Evolutionary conservation across 148 eudicot species (phyloP), one percentile per base, ranked within the genome.

Genomic region (Salicornia ramosissima): DNA sequence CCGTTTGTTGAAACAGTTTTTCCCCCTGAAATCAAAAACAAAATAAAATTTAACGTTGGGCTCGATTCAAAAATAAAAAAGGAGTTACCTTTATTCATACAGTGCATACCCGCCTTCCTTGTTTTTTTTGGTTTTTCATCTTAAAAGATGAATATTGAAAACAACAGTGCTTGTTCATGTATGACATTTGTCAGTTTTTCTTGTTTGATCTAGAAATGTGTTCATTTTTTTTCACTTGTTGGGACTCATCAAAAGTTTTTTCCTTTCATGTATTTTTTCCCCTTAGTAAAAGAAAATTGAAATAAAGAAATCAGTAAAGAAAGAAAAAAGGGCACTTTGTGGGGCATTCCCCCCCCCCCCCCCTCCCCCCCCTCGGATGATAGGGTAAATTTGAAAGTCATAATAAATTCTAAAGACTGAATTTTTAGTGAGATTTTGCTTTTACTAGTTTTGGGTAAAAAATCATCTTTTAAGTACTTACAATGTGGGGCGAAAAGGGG

Each of bases 121-220:
- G n/a, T 68, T 21, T n/a, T 31, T 26, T 67, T 50, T 47, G 10
- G 42, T 28, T 57, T 42, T 43, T 60, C 47, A 29, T 16, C 28
- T 59, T 28, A 69, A 76, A 76, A 76, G 58, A 73, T 69, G 59
- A 68, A 67, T 40, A 26, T 65, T 70, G 74, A 77, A 70, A 77
- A 65, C 65, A 57, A 62, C 72, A 31, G 43, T 45, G 16, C 28
- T 72, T 67, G 43, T 60, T 77, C 57, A 62, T 67, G 80, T 60
- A 12, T 42, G 76, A 60, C 80, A 72, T 77, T 29, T 67, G 76
- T 67, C 76, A 67, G 58, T 67, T 62, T 14, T 14, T 45, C 67
- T 40, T 49, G 33, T 65, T 50, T 71, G 64, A 67, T 65, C 63
- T 34, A 64, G 60, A 50, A 63, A 51, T 47, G 43, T 60, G 21